Conservation (phyloP, 164 flowering plant genomes). For the Dillenia turbinata region DNA sequence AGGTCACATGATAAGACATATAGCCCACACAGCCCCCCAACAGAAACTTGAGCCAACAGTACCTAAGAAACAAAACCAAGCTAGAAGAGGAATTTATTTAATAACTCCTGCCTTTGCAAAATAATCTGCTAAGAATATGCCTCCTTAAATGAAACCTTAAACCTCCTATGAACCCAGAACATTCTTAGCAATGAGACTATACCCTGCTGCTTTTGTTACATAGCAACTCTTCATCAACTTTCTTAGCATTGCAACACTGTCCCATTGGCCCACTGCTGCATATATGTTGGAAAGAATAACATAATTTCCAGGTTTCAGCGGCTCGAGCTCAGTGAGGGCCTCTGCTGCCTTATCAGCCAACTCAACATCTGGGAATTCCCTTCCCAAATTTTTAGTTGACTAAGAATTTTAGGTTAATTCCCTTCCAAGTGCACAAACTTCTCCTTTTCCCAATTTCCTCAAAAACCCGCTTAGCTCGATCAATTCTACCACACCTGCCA, state of each 20-base stretch:
- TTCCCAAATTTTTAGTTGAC: too few relatives aligned
- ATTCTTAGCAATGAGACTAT: conserved; percentile 48
- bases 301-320: conserved; percentile 76
- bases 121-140: too few relatives aligned
- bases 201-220: conserved; percentile 68
- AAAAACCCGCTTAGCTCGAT: conserved; percentile 49
- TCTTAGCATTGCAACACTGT: conserved; percentile 63
- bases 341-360: conserved; percentile 68
- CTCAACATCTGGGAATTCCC: too few relatives aligned
- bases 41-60: too few relatives aligned
- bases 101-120: too few relatives aligned
- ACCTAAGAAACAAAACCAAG: too few relatives aligned
- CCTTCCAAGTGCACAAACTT: conserved; percentile 74
- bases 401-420: neutral
- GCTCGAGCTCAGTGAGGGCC: conserved; percentile 65
- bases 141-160: too few relatives aligned
- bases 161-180: too few relatives aligned
- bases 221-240: conserved; percentile 56
- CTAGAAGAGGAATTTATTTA: too few relatives aligned
- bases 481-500: conserved; percentile 71
- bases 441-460: conserved; percentile 45
- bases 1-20: too few relatives aligned
- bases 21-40: too few relatives aligned
- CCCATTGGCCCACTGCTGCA: conserved; percentile 64
- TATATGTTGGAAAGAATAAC: conserved; percentile 82